Base-by-base conservation (phyloP, 192 early-diverging fungal genomes). In the Chytriomyces hyalinus region DNA sequence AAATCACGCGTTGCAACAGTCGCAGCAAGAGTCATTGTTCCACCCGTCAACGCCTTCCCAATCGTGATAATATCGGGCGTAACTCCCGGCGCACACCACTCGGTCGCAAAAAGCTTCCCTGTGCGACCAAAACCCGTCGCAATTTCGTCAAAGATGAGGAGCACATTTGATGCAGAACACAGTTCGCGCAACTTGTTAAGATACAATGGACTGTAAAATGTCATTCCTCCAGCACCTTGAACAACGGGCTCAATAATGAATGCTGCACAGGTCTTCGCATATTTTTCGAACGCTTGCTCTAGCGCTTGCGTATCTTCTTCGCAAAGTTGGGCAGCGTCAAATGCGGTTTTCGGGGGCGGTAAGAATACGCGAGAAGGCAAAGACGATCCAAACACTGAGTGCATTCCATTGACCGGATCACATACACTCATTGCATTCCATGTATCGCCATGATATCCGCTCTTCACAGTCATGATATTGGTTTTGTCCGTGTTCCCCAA, bases 381-480 rank as follows among this genome's bases (percentile, higher is more conserved):
- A 0, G 73, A 17, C 11, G 64, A 36, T 17, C 73, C 73, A 51
- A 65, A 75, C 7, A 75, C 15, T 1, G 10, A 7, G 47, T 75
- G 73, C 73, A 75, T 75, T 65, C 73, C 73, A 24, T 61, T 75
- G 24, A 75, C 73, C 15, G 62, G 62, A 48, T 87, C 84, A 71
- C 90, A 92, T 5, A 91, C 90, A 76, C 93, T 89, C 94, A 95
- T 95, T 24, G 90, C 88, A 28, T 93, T 93, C 53, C 94, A 94
- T 1, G 94, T 95, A 70, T 95, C 94, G 47, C 94, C 94, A 76
- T 95, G 94, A 75, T 95, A 95, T n/a, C 87, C 85, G 6, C 94
- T 92, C 44, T 91, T 82, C 5, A 93, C 64, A 10, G 73, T 75
- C 73, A 75, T 75, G 24, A 78, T 62, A 24, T 79, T 78, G 28